phyloP scores from a whole-genome alignment of 768 basidiomycete genomes.

The Leucogyrophana mollusca region DNA sequence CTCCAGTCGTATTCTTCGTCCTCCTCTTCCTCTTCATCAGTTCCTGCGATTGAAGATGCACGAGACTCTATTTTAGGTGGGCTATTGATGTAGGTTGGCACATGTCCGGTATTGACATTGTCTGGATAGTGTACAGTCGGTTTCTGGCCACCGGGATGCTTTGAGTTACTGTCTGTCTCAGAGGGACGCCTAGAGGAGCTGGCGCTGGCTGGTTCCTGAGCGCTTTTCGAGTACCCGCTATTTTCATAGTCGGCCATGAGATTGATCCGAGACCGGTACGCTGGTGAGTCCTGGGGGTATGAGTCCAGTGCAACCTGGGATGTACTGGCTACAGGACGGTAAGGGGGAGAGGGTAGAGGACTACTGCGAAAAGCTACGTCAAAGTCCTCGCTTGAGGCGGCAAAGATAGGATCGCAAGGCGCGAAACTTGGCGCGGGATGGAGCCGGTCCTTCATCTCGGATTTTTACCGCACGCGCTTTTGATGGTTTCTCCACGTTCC shows the following conservation, averaged over 20 bases:
- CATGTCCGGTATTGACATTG: slow-evolving; percentile 29
- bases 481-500: slow-evolving; percentile 3
- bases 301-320: slow-evolving; percentile 29
- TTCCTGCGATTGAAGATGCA: slow-evolving; percentile 45
- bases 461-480: neutral
- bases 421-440: slow-evolving; percentile 11
- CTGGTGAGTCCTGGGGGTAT: slow-evolving; percentile 18
- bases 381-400: slow-evolving; percentile 17
- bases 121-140: slow-evolving; percentile 57
- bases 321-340: slow-evolving; percentile 32
- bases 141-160: slow-evolving; percentile 20
- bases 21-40: slow-evolving; percentile 60
- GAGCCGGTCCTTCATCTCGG: slow-evolving; percentile 11
- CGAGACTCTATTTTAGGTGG: slow-evolving; percentile 34
- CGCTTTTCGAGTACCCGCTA: neutral
- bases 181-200: slow-evolving; percentile 11
- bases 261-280: slow-evolving; percentile 20
- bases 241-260: slow-evolving; percentile 18
- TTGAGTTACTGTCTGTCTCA: slow-evolving; percentile 8
- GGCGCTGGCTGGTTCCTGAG: slow-evolving; percentile 6
- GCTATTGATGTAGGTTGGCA: slow-evolving; percentile 20
- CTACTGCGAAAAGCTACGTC: slow-evolving; percentile 10
- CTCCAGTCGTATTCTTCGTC: slow-evolving; percentile 72
- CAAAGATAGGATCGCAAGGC: slow-evolving; percentile 11
- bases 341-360: slow-evolving; percentile 36